phyloP scores from a whole-genome alignment of 2,329 filamentous ascomycete species.

The Penicillium sp. region DNA sequence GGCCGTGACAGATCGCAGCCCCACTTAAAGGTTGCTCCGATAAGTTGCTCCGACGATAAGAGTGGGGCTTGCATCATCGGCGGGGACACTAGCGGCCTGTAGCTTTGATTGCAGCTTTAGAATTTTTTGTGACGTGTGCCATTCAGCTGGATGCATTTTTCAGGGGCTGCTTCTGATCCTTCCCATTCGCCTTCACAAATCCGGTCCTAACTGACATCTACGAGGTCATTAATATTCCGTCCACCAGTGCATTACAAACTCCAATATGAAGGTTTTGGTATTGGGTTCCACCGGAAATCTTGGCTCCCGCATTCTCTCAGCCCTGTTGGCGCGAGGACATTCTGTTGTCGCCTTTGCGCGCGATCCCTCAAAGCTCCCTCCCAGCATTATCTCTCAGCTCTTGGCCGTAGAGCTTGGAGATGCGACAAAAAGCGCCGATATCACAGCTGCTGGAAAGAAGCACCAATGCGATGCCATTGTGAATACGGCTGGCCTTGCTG shows the following conservation, averaged over 20 bases:
- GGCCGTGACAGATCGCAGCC: neutral
- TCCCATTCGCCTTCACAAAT: neutral
- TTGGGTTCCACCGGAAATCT: constrained; percentile 25
- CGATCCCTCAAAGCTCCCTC: constrained; percentile 16
- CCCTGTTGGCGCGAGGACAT: constrained; percentile 19
- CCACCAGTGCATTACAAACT: neutral
- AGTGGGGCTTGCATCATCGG: neutral
- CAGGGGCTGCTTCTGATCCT: neutral
- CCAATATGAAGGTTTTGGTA: constrained; percentile 19
- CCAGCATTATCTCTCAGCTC: neutral
- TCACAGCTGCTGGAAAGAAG: constrained; percentile 21
- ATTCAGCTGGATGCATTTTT: neutral
- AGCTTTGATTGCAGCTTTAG: neutral
- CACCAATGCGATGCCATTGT: constrained; percentile 28
- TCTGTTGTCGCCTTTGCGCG: constrained; percentile 22
- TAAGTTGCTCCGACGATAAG: neutral
- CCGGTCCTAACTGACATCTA: neutral
- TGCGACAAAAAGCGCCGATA: constrained; percentile 9
- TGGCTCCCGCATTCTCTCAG: constrained; percentile 22
- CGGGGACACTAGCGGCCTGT: neutral
- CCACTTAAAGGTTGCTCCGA: neutral
- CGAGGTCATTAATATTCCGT: neutral
- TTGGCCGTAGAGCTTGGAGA: constrained; percentile 5
- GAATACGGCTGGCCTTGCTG: constrained; percentile 25
- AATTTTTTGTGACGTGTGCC: neutral